These are phyloP conservation scores for Mycena venus DNA, from an alignment of 768 basidiomycete species.

Conservation along the genomic window DNA sequence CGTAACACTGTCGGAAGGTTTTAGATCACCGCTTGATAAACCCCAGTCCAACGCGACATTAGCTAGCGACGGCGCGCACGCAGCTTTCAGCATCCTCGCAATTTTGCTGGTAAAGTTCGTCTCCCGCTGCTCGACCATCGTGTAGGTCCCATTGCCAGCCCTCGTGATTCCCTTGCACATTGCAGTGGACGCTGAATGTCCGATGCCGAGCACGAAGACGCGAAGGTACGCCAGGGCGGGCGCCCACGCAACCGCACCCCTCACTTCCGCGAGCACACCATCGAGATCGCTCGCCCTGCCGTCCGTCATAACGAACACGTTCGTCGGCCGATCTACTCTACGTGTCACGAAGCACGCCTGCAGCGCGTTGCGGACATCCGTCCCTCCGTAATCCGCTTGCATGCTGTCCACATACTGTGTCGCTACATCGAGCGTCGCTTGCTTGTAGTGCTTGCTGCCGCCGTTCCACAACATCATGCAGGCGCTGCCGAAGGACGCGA, in stretches of 20 bases:
- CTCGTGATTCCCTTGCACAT: constrained; percentile 57
- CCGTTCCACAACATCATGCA: constrained; percentile 46
- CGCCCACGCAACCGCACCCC: constrained; percentile 38
- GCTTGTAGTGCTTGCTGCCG: constrained; percentile 39
- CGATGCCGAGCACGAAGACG: constrained; percentile 63
- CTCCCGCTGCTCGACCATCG: constrained; percentile 53
- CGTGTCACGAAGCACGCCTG: constrained; percentile 44
- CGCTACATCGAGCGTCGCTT: constrained; percentile 42
- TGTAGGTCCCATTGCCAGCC: constrained; percentile 54
- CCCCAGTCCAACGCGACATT: constrained; percentile 55
- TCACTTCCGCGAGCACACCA: constrained; percentile 17
- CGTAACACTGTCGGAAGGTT: too few species aligned
- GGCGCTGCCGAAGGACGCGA: constrained; percentile 53
- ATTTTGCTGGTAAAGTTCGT: constrained; percentile 52
- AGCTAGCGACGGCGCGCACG: constrained; percentile 50
- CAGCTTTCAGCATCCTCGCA: constrained; percentile 55
- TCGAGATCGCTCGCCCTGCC: constrained; percentile 44
- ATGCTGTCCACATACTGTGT: constrained; percentile 43
- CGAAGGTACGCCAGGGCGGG: constrained; percentile 46
- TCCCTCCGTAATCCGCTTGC: constrained; percentile 55
- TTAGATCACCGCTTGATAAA: too few species aligned
- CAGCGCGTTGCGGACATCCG: constrained; percentile 53
- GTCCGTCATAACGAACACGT: constrained; percentile 63
- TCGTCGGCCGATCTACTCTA: constrained; percentile 47
- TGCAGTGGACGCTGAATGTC: constrained; percentile 51